Evolutionary conservation across 2,329 filamentous ascomycete genomes (phyloP).

Genomic region (Aspergillus cejpii): DNA sequence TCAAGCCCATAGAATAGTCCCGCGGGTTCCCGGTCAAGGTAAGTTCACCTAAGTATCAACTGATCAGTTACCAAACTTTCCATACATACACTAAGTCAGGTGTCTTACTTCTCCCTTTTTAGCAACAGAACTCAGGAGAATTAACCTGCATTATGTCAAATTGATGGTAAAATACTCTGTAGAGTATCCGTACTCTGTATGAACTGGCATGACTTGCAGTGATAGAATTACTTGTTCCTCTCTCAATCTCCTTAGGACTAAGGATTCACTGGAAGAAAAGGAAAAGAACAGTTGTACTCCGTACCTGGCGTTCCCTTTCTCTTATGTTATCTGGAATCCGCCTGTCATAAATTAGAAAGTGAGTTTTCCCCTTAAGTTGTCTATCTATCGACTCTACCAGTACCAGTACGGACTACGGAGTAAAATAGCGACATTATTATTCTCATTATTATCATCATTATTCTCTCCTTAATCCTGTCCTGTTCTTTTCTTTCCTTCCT

Average conservation of each 20-base stretch:
- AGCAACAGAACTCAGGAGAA: constrained; percentile 16
- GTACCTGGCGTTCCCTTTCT: background rate
- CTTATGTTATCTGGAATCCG: background rate
- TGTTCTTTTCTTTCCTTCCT: constrained; percentile 3
- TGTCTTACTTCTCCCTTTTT: constrained; percentile 8
- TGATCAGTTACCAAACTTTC: constrained; percentile 4
- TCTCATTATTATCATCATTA: constrained; percentile 4
- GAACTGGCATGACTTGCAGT: constrained; percentile 1
- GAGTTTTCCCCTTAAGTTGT: background rate
- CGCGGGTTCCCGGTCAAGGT: too few species aligned
- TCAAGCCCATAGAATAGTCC: constrained; percentile 1
- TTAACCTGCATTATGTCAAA: constrained; percentile 5
- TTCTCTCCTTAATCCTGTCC: constrained; percentile 4
- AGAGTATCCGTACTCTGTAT: too few species aligned
- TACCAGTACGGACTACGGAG: background rate
- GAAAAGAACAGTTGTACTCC: background rate
- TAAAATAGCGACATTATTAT: background rate
- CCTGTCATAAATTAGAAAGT: background rate
- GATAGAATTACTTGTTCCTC: background rate
- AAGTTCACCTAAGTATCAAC: constrained; percentile 7
- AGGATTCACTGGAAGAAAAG: too few species aligned
- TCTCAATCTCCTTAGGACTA: too few species aligned
- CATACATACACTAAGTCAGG: too few species aligned
- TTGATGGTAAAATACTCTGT: constrained; percentile 1
- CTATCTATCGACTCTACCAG: too few species aligned